These are phyloP conservation scores for Neurospora sp. DNA, from an alignment of 495 filamentous ascomycete species.

Conservation along the genomic window DNA sequence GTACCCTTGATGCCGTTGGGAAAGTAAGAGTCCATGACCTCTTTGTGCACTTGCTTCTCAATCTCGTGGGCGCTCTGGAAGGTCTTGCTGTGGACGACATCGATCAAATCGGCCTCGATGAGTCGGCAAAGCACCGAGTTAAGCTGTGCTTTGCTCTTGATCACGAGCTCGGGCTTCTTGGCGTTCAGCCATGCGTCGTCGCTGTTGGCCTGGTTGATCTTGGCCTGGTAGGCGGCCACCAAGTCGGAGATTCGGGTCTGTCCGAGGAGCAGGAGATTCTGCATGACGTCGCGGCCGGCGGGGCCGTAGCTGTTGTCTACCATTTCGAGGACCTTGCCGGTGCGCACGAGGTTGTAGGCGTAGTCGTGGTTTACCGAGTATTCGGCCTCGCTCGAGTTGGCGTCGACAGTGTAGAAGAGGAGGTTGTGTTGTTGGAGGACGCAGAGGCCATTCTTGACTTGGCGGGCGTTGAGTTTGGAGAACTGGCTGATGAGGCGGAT, in stretches of 20 bases:
- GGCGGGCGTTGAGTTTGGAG: slow-evolving; percentile 54
- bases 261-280: slow-evolving; percentile 65
- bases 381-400: slow-evolving; percentile 50
- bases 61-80: slow-evolving; percentile 33
- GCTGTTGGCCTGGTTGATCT: slow-evolving; percentile 21
- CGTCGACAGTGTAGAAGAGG: slow-evolving; percentile 60
- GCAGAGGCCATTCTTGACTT: slow-evolving; percentile 66
- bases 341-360: slow-evolving; percentile 69
- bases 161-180: slow-evolving; percentile 13
- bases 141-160: slow-evolving; percentile 24
- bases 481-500: slow-evolving; percentile 55
- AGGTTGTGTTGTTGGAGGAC: slow-evolving; percentile 85
- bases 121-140: slow-evolving; percentile 33
- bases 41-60: slow-evolving; percentile 26
- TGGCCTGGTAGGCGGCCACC: slow-evolving; percentile 30
- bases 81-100: slow-evolving; percentile 25
- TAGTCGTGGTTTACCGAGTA: slow-evolving; percentile 71
- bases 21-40: slow-evolving; percentile 31
- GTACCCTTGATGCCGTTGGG: slow-evolving; percentile 33
- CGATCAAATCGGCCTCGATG: slow-evolving; percentile 35
- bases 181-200: slow-evolving; percentile 3
- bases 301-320: slow-evolving; percentile 59
- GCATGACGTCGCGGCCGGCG: slow-evolving; percentile 58
- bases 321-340: slow-evolving; percentile 71
- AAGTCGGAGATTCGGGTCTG: slow-evolving; percentile 68